Conservation (phyloP, 306 rosid genomes). For the Styphnolobium japonicum region DNA sequence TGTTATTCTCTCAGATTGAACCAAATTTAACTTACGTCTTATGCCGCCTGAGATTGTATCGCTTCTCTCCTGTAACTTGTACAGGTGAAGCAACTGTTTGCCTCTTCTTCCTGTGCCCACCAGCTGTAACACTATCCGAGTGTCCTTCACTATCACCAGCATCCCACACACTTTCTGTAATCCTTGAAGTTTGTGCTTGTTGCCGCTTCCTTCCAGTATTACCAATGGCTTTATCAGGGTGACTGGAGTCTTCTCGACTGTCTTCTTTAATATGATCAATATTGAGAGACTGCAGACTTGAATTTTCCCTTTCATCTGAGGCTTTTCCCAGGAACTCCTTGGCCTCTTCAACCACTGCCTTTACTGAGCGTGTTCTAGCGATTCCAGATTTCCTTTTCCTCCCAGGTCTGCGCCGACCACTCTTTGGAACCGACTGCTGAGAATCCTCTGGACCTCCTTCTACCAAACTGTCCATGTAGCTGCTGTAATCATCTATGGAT, state of each 20-base stretch:
- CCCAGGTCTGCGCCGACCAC: conserved; percentile 34
- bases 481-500: conserved; percentile 51
- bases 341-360: conserved; percentile 81
- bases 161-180: conserved; percentile 56
- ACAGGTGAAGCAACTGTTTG: conserved; percentile 45
- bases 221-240: conserved; percentile 31
- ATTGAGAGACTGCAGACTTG: conserved; percentile 33
- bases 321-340: conserved; percentile 59
- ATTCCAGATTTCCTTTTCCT: conserved; percentile 54
- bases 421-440: conserved; percentile 62
- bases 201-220: conserved; percentile 59
- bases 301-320: conserved; percentile 42
- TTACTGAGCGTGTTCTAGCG: conserved; percentile 65
- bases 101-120: conserved; percentile 63
- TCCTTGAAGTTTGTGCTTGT: conserved; percentile 44
- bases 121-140: conserved; percentile 67
- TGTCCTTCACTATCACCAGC: conserved; percentile 65
- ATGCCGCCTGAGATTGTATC: conserved; percentile 82
- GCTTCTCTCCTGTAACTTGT: conserved; percentile 55
- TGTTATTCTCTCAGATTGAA: conserved; percentile 8
- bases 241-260: conserved; percentile 54
- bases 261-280: conserved; percentile 35
- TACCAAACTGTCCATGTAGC: conserved; percentile 52
- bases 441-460: conserved; percentile 67
- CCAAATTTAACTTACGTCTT: conserved; percentile 65